Evolutionary conservation across 1,284 basidiomycete genomes (phyloP), one percentile per base, ranked within the genome.

Genomic region (Hypsizygus ulmarius): DNA sequence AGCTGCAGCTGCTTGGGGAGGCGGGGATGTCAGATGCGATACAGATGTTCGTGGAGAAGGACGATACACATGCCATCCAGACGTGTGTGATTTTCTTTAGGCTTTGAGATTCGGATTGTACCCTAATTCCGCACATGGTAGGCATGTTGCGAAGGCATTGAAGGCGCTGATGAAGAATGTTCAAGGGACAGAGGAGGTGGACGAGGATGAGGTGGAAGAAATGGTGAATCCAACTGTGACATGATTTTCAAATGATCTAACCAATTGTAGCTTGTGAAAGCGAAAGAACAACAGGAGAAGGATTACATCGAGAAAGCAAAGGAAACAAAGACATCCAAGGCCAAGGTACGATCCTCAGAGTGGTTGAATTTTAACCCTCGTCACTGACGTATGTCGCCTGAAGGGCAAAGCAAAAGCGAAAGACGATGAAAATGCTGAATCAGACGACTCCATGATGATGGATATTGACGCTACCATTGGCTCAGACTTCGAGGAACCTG

Each of bases 41-140:
- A 48, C 87, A 91, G 72, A 78, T 84, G 62, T 97, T 91, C 68
- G 93, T 97, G 48, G 93, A 96, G 65, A 97, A 97, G 74, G 94
- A 96, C 59, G 93, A 95, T 66, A 84, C 81, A 36, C 89, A 94
- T 71, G 90, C 94, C 3, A 94, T 97, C 62, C 82, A 86, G 53
- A 79, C 74, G 93, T 95, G 54, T 57, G 85, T 80, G 27, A 45
- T 21, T 11, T 30, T 25, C 38, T 38, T 34, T 14, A 18, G 3
- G 5, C 12, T 44, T n/a, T 46, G 48, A 1, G 7, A 35, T 39
- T 11, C 27, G 8, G 30, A 8, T 6, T 14, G 10, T 5, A 11
- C 9, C 33, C 14, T 47, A 12, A 39, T 50, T 2, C 6, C 16
- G 18, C 33, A 6, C 9, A 27, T 16, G 45, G 9, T 51, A 93